Evolutionary conservation across 495 filamentous ascomycete species (phyloP), one percentile per base, ranked within the genome.

Genomic region (Lepraria neglecta): DNA sequence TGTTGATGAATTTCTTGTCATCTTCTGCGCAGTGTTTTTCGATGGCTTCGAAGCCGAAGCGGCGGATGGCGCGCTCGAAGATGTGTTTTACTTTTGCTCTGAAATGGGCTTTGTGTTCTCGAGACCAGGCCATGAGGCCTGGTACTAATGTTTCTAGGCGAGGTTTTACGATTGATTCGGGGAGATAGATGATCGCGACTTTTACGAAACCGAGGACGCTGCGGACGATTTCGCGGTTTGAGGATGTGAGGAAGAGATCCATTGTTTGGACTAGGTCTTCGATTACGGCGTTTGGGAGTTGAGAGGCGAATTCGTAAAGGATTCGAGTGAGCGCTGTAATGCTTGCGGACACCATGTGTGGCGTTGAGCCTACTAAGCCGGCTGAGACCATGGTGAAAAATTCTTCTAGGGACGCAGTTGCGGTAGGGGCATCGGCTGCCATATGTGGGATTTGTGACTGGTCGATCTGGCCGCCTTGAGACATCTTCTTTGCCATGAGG

Each of bases 361-460:
- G 91, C 19, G 90, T 89, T 62, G 80, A 84, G 46, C 91, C 92
- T 2, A 92, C 94, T 35, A 98, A 83, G 72, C 95, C 94, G 24
- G 94, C 95, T 52, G 89, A 92, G 38, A 98, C 86, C 92, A 98
- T 98, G 45, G 91, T 96, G 80, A 97, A 89, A 73, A 95, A 97
- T 71, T 97, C 94, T 66, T 97, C 92, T 31, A 97, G 79, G 15
- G 80, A 87, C 7, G 92, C 92, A 15, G 79, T 70, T 3, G 85
- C 90, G 57, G 81, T 74, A n/a, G 90, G 87, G 2, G 91, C 85
- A 70, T 92, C 81, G 40, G 83, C 75, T 5, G 87, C 80, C 89
- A 97, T 92, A 70, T 92, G 82, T 0, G 89, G 80, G 5, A 97
- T 89, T 66, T 90, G 87, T 56, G 84, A 86, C 71, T 92, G 94